Percentiles rank a stretch among this genome's conserved stretches.
phyloP scores from a whole-genome alignment of 495 filamentous ascomycete genomes.

The Neurospora sp. region DNA sequence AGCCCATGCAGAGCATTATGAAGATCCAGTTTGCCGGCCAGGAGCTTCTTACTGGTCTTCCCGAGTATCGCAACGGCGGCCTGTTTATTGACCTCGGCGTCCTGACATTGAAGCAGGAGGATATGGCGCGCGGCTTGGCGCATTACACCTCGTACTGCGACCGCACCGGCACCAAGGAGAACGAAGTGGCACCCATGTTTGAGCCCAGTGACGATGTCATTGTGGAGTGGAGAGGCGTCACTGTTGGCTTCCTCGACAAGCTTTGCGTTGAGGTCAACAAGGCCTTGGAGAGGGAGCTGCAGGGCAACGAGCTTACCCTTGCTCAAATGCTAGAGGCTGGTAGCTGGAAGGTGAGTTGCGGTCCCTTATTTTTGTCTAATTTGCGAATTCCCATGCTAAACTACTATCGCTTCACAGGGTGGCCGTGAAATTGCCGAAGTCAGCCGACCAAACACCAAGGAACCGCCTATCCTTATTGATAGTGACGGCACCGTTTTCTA shows the following conservation, averaged over 20 bases:
- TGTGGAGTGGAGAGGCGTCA: slow-evolving; percentile 79
- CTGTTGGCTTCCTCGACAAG: slow-evolving; percentile 73
- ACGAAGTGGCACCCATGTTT: slow-evolving; percentile 68
- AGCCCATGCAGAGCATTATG: slow-evolving; percentile 71
- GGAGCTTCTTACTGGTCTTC: slow-evolving; percentile 70
- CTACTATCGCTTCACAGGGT: slow-evolving; percentile 50
- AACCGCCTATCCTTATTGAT: slow-evolving; percentile 91
- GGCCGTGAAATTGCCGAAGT: slow-evolving; percentile 94
- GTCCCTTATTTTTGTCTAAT: neutral
- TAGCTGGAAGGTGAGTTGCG: slow-evolving; percentile 75
- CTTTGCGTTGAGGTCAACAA: slow-evolving; percentile 64
- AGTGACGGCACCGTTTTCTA: slow-evolving; percentile 96
- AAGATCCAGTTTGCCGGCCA: slow-evolving; percentile 67
- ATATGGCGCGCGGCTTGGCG: slow-evolving; percentile 54
- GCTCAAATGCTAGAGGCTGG: slow-evolving; percentile 80
- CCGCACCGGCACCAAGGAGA: slow-evolving; percentile 60
- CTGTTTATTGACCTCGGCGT: slow-evolving; percentile 76
- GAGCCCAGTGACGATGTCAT: slow-evolving; percentile 73
- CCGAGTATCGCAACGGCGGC: slow-evolving; percentile 83
- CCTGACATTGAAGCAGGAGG: slow-evolving; percentile 58
- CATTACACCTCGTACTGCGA: slow-evolving; percentile 64
- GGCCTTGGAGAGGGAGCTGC: slow-evolving; percentile 35
- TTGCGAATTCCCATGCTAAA: slow-evolving; percentile 2
- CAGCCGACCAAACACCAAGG: slow-evolving; percentile 90
- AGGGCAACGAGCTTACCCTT: slow-evolving; percentile 51